Conservation (phyloP, 225 moss, liverwort and hornwort genomes). For the Polytrichum commune region DNA sequence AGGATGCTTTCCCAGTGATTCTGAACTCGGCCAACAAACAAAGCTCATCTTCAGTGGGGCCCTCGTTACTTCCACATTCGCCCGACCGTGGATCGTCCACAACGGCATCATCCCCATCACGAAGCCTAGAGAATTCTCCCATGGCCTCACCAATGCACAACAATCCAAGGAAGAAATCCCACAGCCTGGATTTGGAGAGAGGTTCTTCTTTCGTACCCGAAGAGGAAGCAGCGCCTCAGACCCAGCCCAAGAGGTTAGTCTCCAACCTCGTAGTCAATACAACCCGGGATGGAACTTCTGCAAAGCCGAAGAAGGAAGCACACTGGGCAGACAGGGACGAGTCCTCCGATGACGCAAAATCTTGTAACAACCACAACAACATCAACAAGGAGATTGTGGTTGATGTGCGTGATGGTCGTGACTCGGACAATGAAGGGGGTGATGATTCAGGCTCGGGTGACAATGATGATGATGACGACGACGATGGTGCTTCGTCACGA, state of each 20-base stretch:
- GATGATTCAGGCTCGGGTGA: not conserved
- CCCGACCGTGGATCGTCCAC: constrained; percentile 3
- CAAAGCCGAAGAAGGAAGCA: constrained; percentile 31
- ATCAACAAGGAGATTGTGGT: constrained; percentile 49
- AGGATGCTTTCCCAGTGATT: constrained; percentile 33
- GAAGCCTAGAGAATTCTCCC: not conserved
- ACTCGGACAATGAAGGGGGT: constrained; percentile 37
- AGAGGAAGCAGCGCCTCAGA: no score
- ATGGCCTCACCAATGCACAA: constrained; percentile 9
- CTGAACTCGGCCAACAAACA: constrained; percentile 17
- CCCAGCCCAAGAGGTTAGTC: no score
- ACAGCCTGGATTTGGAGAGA: no score
- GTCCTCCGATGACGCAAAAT: no score
- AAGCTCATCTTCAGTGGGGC: constrained; percentile 23
- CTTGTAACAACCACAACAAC: not conserved
- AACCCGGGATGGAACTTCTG: no score
- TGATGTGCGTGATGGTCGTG: constrained; percentile 26
- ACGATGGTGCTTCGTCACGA: constrained; percentile 19
- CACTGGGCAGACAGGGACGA: constrained; percentile 40
- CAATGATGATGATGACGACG: constrained; percentile 23
- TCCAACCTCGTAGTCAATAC: no score
- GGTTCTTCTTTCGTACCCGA: no score
- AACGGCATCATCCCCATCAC: constrained; percentile 13
- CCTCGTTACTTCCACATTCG: constrained; percentile 30
- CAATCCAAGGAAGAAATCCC: no score